These are phyloP conservation scores for Grifola frondosa DNA, from an alignment of 1,284 basidiomycete genomes.

Conservation along the genomic window DNA sequence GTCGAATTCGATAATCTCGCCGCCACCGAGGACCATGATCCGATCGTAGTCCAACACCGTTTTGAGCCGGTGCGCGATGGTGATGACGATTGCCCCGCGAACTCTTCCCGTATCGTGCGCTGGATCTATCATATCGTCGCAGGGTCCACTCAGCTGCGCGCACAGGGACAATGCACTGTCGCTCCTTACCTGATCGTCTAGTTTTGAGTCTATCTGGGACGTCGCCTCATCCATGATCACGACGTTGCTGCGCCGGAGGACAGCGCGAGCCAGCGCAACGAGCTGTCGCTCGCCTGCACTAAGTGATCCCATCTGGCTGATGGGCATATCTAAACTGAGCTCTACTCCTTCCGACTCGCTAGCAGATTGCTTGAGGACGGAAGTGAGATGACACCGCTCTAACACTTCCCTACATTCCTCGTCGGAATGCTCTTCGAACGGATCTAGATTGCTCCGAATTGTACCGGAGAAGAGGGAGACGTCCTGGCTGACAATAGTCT, in stretches of 20 bases:
- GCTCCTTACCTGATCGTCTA: conserved; percentile 61
- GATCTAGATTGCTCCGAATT: conserved; percentile 77
- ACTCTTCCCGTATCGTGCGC: conserved; percentile 74
- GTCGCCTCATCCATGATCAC: conserved; percentile 88
- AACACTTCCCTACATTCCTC: conserved; percentile 67
- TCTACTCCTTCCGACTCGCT: conserved; percentile 10
- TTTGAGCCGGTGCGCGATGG: conserved; percentile 78
- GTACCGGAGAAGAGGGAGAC: conserved; percentile 86
- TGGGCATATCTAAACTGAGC: conserved; percentile 56
- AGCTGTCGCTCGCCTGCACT: conserved; percentile 83
- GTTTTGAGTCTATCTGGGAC: conserved; percentile 72
- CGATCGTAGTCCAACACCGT: conserved; percentile 81
- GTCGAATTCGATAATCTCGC: conserved; percentile 69
- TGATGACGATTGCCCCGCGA: conserved; percentile 76
- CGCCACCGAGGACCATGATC: conserved; percentile 75
- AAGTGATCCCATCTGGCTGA: conserved; percentile 68
- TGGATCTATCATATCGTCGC: conserved; percentile 56
- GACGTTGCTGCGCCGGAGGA: conserved; percentile 74
- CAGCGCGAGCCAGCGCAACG: conserved; percentile 70
- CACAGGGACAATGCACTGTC: not conserved
- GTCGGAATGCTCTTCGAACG: conserved; percentile 60
- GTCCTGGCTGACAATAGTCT: conserved; percentile 84
- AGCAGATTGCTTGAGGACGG: conserved; percentile 36
- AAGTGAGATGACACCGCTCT: conserved; percentile 58
- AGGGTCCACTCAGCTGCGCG: not conserved